These are phyloP conservation scores for Lachancea meyersii DNA, from an alignment of 805 yeast genomes.

Conservation along the genomic window DNA sequence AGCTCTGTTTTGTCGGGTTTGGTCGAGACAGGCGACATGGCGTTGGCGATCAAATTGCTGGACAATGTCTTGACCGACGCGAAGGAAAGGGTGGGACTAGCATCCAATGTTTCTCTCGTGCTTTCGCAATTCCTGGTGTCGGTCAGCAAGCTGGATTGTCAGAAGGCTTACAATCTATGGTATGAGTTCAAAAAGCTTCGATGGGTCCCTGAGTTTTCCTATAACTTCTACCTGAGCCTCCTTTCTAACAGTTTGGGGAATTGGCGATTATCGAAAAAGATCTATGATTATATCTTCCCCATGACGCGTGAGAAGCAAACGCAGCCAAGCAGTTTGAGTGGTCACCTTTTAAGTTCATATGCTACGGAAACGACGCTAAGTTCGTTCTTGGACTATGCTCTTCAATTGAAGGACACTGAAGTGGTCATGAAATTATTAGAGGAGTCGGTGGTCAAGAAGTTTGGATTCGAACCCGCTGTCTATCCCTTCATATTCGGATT, in stretches of 20 bases:
- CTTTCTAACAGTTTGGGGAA: slow-evolving; percentile 32
- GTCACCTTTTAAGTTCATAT: slow-evolving; percentile 22
- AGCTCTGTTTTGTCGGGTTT: slow-evolving; percentile 47
- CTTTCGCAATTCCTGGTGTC: slow-evolving; percentile 41
- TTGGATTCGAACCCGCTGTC: slow-evolving; percentile 27
- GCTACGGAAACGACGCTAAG: slow-evolving; percentile 22
- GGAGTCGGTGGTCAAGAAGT: slow-evolving; percentile 36
- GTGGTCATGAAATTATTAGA: slow-evolving; percentile 34
- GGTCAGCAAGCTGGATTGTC: slow-evolving; percentile 31
- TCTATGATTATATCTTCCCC: slow-evolving; percentile 37
- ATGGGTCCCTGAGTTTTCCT: slow-evolving; percentile 39
- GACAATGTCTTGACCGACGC: slow-evolving; percentile 47
- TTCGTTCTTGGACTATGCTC: slow-evolving; percentile 25
- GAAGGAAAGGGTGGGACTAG: slow-evolving; percentile 32
- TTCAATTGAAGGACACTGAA: slow-evolving; percentile 28
- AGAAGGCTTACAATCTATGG: slow-evolving; percentile 35
- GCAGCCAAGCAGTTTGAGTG: slow-evolving; percentile 13
- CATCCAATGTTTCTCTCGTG: slow-evolving; percentile 35
- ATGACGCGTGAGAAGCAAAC: slow-evolving; percentile 22
- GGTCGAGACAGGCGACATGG: slow-evolving; percentile 43
- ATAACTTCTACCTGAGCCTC: slow-evolving; percentile 34
- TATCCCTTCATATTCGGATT: slow-evolving; percentile 34
- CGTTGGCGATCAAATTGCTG: slow-evolving; percentile 49
- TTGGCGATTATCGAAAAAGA: slow-evolving; percentile 31
- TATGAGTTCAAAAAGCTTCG: slow-evolving; percentile 32